A percentile compares a stretch with the other conserved stretches of the same genome.
Conservation (phyloP, 176 grass and related monocot genomes). For the Elaeis guineensis region DNA sequence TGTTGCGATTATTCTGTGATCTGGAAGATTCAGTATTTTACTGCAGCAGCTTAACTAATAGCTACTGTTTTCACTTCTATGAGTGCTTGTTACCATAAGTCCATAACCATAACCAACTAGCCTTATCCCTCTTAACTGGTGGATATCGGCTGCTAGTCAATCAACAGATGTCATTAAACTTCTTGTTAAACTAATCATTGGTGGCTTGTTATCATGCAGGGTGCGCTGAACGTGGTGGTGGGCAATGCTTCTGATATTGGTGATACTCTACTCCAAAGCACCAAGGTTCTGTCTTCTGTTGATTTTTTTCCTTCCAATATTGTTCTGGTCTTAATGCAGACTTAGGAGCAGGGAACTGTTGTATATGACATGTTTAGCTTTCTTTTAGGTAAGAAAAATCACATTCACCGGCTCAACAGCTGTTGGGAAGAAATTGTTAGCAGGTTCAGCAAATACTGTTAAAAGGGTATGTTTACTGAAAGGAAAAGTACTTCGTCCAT, state of each 20-base stretch:
- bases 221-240: constrained; percentile 79
- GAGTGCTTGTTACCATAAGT: no score
- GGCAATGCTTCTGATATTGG: constrained; percentile 93
- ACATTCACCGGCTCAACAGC: constrained; percentile 98
- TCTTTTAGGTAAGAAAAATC: constrained; percentile 84
- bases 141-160: no score
- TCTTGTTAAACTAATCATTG: no score
- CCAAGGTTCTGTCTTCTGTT: constrained; percentile 44
- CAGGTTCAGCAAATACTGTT: constrained; percentile 82
- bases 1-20: no score
- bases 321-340: not conserved
- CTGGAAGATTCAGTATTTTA: no score
- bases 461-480: constrained; percentile 59
- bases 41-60: no score
- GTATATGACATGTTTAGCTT: constrained; percentile 20
- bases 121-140: no score
- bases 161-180: no score
- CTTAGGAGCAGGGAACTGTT: constrained; percentile 9
- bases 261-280: constrained; percentile 62
- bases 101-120: no score
- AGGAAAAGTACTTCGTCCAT: no score
- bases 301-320: not conserved
- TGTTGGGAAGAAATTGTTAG: constrained; percentile 91
- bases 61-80: no score
- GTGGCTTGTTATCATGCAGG: constrained; percentile 44